Evolutionary conservation across 306 rosid species (phyloP).

Genomic region (Vigna mungo): DNA sequence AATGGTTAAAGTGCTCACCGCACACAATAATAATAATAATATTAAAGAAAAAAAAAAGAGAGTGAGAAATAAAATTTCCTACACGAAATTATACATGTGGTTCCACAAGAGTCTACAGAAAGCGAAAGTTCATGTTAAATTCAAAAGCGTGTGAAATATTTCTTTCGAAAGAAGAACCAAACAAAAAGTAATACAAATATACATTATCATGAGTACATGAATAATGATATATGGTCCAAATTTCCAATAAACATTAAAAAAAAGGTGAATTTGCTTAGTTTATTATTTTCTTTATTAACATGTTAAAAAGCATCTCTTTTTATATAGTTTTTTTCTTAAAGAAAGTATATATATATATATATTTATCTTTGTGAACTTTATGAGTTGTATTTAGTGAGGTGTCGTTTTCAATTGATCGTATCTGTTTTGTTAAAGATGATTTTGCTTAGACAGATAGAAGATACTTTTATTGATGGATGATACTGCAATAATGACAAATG

Average conservation of each 20-base stretch:
- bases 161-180: conserved; percentile 52
- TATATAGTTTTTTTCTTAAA: too few species aligned
- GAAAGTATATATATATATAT: too few species aligned
- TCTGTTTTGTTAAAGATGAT: too few species aligned
- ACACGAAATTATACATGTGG: conserved; percentile 58
- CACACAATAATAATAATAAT: conserved; percentile 26
- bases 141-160: conserved; percentile 45
- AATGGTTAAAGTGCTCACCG: conserved; percentile 52
- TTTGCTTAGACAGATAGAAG: too few species aligned
- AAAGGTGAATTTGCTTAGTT: conserved; percentile 54
- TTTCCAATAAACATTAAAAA: conserved; percentile 53
- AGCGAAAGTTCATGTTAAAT: conserved; percentile 63
- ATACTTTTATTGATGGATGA: conserved; percentile 44
- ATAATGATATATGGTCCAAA: conserved; percentile 55
- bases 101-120: conserved; percentile 63
- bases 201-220: conserved; percentile 57
- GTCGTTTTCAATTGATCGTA: too few species aligned
- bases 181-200: conserved; percentile 51
- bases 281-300: too few species aligned
- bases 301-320: too few species aligned
- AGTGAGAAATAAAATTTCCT: conserved; percentile 55
- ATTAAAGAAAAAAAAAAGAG: conserved; percentile 35
- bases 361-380: too few species aligned
- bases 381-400: too few species aligned
- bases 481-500: conserved; percentile 57